Evolutionary conservation across 108 stramenopile genomes (phyloP), one percentile per base, ranked within the genome.

Genomic region (Pinguiococcus pyrenoidosus): DNA sequence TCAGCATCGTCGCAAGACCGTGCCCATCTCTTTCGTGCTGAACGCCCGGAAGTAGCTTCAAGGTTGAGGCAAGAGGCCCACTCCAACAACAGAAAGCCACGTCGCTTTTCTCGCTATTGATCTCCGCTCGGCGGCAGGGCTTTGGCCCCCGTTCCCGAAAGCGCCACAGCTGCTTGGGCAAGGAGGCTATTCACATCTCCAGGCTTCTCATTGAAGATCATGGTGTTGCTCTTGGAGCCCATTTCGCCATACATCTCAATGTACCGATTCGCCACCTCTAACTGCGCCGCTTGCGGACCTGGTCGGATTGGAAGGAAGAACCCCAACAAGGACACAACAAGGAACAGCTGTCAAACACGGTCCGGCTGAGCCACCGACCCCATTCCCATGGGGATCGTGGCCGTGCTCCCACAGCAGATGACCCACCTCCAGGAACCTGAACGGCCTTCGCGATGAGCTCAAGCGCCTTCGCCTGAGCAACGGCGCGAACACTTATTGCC

Each of bases 161-260:
- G 18, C 17, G 44, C 26, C 22, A 85, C 74, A 42, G 84, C 78
- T 10, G 85, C 83, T 68, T 89, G 89, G 2, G 89, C 80, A 32
- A 89, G 48, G 16, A 91, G 66, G 20, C 84, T 75, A 27, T 79
- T 71, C 24, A 87, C 77, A 61, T 91, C 86, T n/a, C 79, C 92
- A 3, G 89, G 83, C 27, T 72, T 62, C 22, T 96, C 87, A 52
- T 80, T 82, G 68, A 96, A 96, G 44, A 96, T 73, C 69, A 96
- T 96, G 6, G 93, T 96, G 69, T 96, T 92, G 59, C 76, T 79
- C 65, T 88, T 51, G 34, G 68, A 69, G 37, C 86, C 93, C 88
- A 96, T 92, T 62, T 88, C 87, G 10, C 85, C 87, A 66, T 92
- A 96, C 93, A 96, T 91, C 27, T 73, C 45, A 29, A 92, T 87